Base-by-base conservation (phyloP, 768 basidiomycete genomes). In the Agaricus blazei region DNA sequence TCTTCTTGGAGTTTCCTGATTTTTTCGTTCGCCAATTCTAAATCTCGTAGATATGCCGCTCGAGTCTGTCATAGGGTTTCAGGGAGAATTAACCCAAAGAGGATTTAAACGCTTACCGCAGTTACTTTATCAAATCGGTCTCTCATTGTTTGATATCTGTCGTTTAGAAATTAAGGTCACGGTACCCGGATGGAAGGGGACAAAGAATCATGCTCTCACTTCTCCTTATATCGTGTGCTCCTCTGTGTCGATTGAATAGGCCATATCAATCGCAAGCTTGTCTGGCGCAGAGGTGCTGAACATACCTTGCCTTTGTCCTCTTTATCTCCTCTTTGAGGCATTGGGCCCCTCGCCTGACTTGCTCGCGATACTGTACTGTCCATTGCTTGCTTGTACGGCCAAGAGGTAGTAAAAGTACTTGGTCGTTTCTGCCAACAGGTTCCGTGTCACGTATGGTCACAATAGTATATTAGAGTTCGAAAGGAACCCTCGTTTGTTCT, bases 191-290 rank as follows among this genome's bases (percentile, higher is more conserved):
- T 7, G 53, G 43, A 36, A 49, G 34, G 29, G 29, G 15, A 3
- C 12, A 14, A 15, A 48, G 26, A 27, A 37, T n/a, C 36, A 23
- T 24, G 43, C 49, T 41, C 54, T 56, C 54, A 56, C 54, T 56
- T 56, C 29, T 56, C 54, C 44, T 56, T 56, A 50, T 49, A 56
- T 44, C 54, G 41, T 27, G 54, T 50, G 27, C 36, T 56, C 54
- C 48, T 49, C 9, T 56, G 48, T 19, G 48, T 56, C 24, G 54
- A 44, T 9, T 45, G 38, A 43, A 48, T 56, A 27, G 27, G 23
- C 24, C 28, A 12, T n/a, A 28, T 19, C 43, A 28, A 27, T 19
- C 46, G 27, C 48, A 24, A 44, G 29, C 42, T 29, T 19, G 36
- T 36, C 23, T 31, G 42, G 36, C 19, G 12, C 11, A 36, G 34